Percentiles rank a stretch among this genome's conserved stretches.
phyloP scores from a whole-genome alignment of 1,284 basidiomycete genomes.

The Wallemia mellicola region DNA sequence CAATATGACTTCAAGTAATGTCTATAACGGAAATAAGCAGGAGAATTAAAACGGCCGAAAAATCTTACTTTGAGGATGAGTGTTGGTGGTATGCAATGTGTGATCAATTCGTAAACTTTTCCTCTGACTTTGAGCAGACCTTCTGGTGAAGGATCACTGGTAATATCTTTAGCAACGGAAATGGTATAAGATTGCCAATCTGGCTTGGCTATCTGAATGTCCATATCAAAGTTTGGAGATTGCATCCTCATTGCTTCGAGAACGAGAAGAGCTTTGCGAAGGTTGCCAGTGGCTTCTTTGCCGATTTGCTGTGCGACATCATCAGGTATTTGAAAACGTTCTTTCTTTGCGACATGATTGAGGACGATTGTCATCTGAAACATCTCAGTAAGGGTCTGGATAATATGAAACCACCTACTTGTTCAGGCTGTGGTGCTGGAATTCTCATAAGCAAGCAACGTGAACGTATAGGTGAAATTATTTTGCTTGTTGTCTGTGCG shows the following conservation, averaged over 20 bases:
- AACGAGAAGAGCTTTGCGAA: slow-evolving; percentile 77
- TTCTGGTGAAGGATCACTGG: slow-evolving; percentile 75
- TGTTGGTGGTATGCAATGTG: slow-evolving; percentile 91
- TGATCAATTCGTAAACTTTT: slow-evolving; percentile 82
- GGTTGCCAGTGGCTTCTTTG: slow-evolving; percentile 55
- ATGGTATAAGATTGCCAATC: slow-evolving; percentile 98
- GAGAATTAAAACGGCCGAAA: neutral
- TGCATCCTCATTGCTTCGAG: slow-evolving; percentile 92
- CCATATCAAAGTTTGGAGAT: slow-evolving; percentile 18
- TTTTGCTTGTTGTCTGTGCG: slow-evolving; percentile 82
- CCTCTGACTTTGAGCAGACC: slow-evolving; percentile 67
- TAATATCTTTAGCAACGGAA: slow-evolving; percentile 72
- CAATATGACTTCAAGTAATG: slow-evolving; percentile 56
- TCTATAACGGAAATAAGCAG: slow-evolving; percentile 22
- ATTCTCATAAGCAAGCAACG: slow-evolving; percentile 81
- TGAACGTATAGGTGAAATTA: slow-evolving; percentile 90
- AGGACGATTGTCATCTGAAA: slow-evolving; percentile 51
- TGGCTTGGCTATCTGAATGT: slow-evolving; percentile 60
- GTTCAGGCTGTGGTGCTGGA: slow-evolving; percentile 47
- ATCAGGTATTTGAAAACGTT: slow-evolving; percentile 48
- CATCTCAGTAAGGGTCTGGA: neutral
- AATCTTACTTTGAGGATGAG: slow-evolving; percentile 47
- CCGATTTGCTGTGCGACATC: slow-evolving; percentile 44
- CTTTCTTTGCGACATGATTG: slow-evolving; percentile 46
- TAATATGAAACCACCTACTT: slow-evolving; percentile 23